phyloP scores from a whole-genome alignment of 2,329 filamentous ascomycete genomes.

The Xylariaceae sp. region DNA sequence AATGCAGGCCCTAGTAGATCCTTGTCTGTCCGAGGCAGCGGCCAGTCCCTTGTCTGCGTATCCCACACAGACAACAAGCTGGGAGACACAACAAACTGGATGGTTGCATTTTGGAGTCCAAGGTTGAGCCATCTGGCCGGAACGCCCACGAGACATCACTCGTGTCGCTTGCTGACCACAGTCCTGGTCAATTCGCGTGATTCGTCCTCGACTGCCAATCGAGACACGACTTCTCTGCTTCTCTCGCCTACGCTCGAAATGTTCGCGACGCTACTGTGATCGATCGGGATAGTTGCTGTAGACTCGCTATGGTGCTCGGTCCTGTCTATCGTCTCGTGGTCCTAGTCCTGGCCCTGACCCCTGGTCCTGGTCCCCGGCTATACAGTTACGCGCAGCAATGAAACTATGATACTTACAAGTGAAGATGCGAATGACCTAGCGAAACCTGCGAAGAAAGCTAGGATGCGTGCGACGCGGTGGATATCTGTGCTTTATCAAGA shows the following conservation, averaged over 20 bases:
- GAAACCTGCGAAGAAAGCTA: not conserved
- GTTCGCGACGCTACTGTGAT: too few relatives aligned
- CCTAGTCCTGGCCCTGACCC: too few relatives aligned
- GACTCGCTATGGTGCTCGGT: too few relatives aligned
- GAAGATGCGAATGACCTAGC: not conserved
- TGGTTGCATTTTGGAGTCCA: conserved; percentile 15
- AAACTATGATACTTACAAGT: conserved; percentile 15
- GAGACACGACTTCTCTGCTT: not conserved
- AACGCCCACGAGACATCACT: conserved; percentile 4
- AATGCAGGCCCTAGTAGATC: conserved; percentile 26
- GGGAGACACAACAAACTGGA: conserved; percentile 8
- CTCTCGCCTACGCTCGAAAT: too few relatives aligned
- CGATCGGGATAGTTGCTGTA: too few relatives aligned
- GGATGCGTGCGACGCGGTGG: conserved; percentile 12
- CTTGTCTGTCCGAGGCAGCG: conserved; percentile 24
- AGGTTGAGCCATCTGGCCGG: conserved; percentile 9
- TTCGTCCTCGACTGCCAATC: conserved; percentile 2
- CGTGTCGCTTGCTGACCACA: conserved; percentile 2
- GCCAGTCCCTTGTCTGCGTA: conserved; percentile 4
- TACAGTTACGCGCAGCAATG: conserved; percentile 1
- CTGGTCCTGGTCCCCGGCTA: not conserved
- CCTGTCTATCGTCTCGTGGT: too few relatives aligned
- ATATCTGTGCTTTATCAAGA: not conserved
- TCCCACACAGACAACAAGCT: conserved; percentile 8
- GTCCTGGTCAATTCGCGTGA: not conserved